phyloP scores from a whole-genome alignment of 768 basidiomycete genomes.

The Filobasidium wieringae region DNA sequence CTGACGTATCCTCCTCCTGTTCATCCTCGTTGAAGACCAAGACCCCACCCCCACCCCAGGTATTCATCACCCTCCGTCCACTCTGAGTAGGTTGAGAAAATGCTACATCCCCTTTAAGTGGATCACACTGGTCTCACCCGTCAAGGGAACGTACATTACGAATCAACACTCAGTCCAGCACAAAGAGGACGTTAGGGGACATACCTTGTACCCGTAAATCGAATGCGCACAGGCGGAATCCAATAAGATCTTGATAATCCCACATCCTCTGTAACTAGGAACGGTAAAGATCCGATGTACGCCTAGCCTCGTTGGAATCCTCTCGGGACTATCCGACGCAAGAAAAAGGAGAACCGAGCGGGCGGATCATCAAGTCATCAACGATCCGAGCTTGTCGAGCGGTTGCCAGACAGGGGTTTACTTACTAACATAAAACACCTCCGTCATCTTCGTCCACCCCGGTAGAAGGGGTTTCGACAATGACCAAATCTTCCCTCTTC shows the following conservation, averaged over 20 bases:
- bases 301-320: slow-evolving; percentile 28
- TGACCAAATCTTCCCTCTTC: neutral
- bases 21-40: slow-evolving; percentile 38
- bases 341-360: neutral
- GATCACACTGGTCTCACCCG: slow-evolving; percentile 10
- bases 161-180: no score
- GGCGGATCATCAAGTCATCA: no score
- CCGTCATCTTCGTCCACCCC: slow-evolving; percentile 5
- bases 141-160: slow-evolving; percentile 1
- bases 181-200: neutral
- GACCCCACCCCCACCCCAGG: slow-evolving; percentile 30
- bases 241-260: slow-evolving; percentile 21
- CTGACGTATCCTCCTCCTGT: slow-evolving; percentile 12
- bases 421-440: slow-evolving; percentile 34
- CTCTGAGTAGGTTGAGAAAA: slow-evolving; percentile 36
- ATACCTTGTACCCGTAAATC: slow-evolving; percentile 25
- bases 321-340: slow-evolving; percentile 21
- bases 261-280: slow-evolving; percentile 25
- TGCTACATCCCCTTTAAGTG: slow-evolving; percentile 26
- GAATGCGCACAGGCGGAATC: slow-evolving; percentile 25
- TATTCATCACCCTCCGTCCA: slow-evolving; percentile 29
- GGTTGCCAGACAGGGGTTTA: neutral
- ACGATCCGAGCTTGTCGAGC: neutral
- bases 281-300: slow-evolving; percentile 35
- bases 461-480: neutral